Base-by-base conservation (phyloP, 495 filamentous ascomycete species). In the Talaromyces trachyspermus region DNA sequence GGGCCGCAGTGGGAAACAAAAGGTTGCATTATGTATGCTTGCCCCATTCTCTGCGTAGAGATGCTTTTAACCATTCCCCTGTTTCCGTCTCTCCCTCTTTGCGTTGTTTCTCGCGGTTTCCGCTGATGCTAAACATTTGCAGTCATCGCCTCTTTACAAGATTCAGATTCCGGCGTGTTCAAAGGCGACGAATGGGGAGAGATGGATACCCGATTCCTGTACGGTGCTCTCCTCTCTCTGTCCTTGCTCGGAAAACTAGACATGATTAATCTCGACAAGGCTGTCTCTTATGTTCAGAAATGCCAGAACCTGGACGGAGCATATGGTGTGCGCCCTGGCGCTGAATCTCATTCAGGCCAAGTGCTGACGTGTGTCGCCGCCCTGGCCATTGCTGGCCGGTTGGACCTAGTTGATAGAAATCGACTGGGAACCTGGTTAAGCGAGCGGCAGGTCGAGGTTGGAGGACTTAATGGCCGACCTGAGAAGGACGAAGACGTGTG, bases 401-500 rank as follows among this genome's bases (percentile, higher is more conserved):
- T 95, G 24, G 90, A 96, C 57, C 65, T 90, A n/a, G 79, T 95
- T 23, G 80, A 95, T 56, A 77, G 69, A 49, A 87, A 91, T 57
- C 84, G 83, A 35, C 67, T 97, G 2, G 90, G 84, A 1, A 76
- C 79, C 15, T 98, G 92, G 92, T 76, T 98, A 22, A 92, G 89
- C 65, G 92, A 98, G 64, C 72, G 92, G 24, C 92, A 98, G 57
- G 69, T 94, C 11, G 77, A 86, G 7, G 83, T 80, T 19, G 94
- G 94, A 25, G 92, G 92, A 4, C 67, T 98, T 23, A 98, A 97
- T 58, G 92, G 92, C 3, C 76, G 92, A 41, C 92, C 92, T 1
- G 94, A 97, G 68, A 98, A 98, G 69, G 69, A 89, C 43, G 89
- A 91, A 62, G 94, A 98, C 68, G 89, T 95, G 5, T 98, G 92